These are phyloP conservation scores for Digitaria exilis DNA, from an alignment of 202 grass and related monocot species.

Conservation along the genomic window DNA sequence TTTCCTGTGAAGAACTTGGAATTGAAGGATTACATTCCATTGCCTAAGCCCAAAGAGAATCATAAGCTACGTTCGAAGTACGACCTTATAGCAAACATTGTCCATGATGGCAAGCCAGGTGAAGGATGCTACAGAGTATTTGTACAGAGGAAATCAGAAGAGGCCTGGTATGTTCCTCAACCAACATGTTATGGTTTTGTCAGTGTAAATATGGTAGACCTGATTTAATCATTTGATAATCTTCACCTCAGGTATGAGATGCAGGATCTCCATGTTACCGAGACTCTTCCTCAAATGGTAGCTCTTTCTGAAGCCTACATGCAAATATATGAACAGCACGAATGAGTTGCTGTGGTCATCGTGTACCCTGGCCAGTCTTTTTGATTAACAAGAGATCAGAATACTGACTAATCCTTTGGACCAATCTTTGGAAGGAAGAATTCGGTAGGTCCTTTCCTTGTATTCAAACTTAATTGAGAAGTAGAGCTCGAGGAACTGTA, in stretches of 20 bases:
- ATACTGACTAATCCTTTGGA: background rate
- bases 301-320: conserved; percentile 91
- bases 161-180: conserved; percentile 64
- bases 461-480: background rate
- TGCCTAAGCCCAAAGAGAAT: conserved; percentile 70
- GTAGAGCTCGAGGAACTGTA: background rate
- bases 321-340: conserved; percentile 99
- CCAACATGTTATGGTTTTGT: background rate
- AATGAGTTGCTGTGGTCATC: conserved; percentile 37
- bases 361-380: background rate
- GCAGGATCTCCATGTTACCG: conserved; percentile 96
- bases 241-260: conserved; percentile 80
- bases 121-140: conserved; percentile 96
- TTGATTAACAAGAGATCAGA: conserved; percentile 24
- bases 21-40: conserved; percentile 95
- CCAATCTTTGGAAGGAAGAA: background rate
- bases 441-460: background rate
- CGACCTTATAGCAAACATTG: conserved; percentile 91
- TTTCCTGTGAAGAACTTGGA: conserved; percentile 98
- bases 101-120: conserved; percentile 93
- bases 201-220: background rate
- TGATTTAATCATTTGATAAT: conserved; percentile 25
- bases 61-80: conserved; percentile 84
- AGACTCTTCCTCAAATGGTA: conserved; percentile 98
- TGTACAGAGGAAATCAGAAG: conserved; percentile 90